Conservation (phyloP, 2,329 filamentous ascomycete genomes). For the Paraphoma chrysanthemicola region DNA sequence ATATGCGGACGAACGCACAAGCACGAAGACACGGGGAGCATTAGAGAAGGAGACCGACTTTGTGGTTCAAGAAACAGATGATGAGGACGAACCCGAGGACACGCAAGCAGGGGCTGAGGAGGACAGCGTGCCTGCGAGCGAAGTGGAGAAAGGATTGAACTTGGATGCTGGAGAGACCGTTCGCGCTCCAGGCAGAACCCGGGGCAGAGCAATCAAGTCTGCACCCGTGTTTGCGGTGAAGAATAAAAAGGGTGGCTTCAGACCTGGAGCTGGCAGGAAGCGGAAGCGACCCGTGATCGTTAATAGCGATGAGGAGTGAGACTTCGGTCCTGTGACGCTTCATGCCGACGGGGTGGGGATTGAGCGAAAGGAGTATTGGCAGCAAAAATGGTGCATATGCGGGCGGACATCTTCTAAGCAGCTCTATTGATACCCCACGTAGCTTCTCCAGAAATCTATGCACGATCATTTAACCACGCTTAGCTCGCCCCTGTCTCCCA, state of each 20-base stretch:
- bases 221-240: slow-evolving; percentile 8
- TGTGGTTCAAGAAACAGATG: slow-evolving; percentile 18
- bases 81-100: slow-evolving; percentile 7
- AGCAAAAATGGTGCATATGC: neutral
- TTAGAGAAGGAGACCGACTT: neutral
- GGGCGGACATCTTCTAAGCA: no score
- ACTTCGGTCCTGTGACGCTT: neutral
- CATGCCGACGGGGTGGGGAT: neutral
- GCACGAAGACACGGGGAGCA: neutral
- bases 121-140: neutral
- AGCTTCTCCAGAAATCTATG: no score
- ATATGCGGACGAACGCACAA: neutral
- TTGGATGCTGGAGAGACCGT: neutral
- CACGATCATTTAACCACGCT: no score
- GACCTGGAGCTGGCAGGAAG: slow-evolving; percentile 12
- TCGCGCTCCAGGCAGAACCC: neutral
- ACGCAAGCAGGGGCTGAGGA: neutral
- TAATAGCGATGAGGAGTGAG: slow-evolving; percentile 22
- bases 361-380: neutral
- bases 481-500: no score
- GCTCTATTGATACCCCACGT: no score
- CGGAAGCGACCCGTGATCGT: slow-evolving; percentile 18
- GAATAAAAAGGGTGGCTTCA: slow-evolving; percentile 9
- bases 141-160: neutral
- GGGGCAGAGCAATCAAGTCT: neutral